phyloP scores from a whole-genome alignment of 495 filamentous ascomycete species.

The Wilcoxina mikolae region DNA sequence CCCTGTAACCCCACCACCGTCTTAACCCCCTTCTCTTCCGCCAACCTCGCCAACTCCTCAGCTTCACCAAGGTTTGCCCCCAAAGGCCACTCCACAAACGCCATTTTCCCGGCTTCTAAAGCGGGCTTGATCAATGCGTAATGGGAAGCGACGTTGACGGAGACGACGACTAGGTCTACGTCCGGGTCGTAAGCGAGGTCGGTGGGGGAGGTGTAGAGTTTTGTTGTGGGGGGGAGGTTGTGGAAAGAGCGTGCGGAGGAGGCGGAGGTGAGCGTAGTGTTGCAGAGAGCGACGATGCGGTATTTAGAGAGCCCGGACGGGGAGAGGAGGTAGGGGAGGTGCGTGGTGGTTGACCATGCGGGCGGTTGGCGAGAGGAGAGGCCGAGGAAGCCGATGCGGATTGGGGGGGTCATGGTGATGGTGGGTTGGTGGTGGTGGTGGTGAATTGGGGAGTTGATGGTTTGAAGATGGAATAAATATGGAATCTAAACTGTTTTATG shows the following conservation, averaged over 20 bases:
- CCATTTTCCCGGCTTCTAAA: slow-evolving; percentile 41
- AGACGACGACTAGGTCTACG: slow-evolving; percentile 45
- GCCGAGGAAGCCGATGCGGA: slow-evolving; percentile 44
- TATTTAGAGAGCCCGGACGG: slow-evolving; percentile 29
- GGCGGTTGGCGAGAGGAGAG: slow-evolving; percentile 37
- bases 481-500: not conserved
- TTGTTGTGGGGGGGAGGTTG: slow-evolving; percentile 32
- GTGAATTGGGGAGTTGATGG: not conserved
- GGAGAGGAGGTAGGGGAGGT: slow-evolving; percentile 41
- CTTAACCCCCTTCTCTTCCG: slow-evolving; percentile 30
- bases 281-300: slow-evolving; percentile 45
- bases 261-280: slow-evolving; percentile 38
- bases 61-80: slow-evolving; percentile 30
- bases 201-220: slow-evolving; percentile 39
- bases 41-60: slow-evolving; percentile 33
- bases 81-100: slow-evolving; percentile 47
- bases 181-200: slow-evolving; percentile 40
- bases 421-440: not conserved
- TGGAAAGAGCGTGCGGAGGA: slow-evolving; percentile 36
- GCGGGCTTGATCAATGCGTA: slow-evolving; percentile 34
- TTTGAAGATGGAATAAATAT: not conserved
- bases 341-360: slow-evolving; percentile 41
- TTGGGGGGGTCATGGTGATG: slow-evolving; percentile 25
- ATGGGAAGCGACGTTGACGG: slow-evolving; percentile 43
- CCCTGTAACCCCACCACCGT: slow-evolving; percentile 42